Conservation (phyloP, 768 basidiomycete genomes). For the Daedaleopsis nitida region DNA sequence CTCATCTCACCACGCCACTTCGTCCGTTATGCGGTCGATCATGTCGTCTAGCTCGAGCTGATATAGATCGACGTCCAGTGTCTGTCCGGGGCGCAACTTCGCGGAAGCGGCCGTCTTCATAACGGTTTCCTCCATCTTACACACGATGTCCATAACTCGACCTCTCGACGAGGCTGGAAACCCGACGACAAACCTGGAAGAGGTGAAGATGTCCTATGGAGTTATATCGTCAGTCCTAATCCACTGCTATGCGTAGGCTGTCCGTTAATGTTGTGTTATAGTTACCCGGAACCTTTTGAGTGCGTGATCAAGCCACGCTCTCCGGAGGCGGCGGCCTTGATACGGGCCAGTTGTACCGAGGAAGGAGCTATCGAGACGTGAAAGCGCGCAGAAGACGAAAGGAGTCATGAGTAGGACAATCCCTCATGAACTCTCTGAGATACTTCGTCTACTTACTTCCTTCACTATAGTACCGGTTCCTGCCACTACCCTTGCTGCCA, state of each 20-base stretch:
- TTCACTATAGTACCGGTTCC: too few species aligned
- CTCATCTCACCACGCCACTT: too few species aligned
- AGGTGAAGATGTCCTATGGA: slow-evolving; percentile 2
- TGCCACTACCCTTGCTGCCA: not conserved
- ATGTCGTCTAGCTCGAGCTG: too few species aligned
- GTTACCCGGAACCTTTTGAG: slow-evolving; percentile 26
- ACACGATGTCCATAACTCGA: slow-evolving; percentile 2
- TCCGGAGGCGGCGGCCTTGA: slow-evolving; percentile 9
- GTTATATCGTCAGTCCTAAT: slow-evolving; percentile 11
- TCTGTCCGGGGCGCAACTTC: slow-evolving; percentile 22
- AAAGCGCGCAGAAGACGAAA: too few species aligned
- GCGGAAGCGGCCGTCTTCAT: slow-evolving; percentile 20
- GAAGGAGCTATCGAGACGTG: too few species aligned
- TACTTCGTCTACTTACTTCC: too few species aligned
- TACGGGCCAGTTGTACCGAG: slow-evolving; percentile 1
- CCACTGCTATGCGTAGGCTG: not conserved
- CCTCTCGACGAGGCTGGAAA: slow-evolving; percentile 3
- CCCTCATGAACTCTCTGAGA: too few species aligned
- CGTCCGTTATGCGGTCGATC: too few species aligned
- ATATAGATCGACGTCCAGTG: too few species aligned
- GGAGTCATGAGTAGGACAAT: too few species aligned
- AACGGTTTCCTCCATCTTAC: slow-evolving; percentile 13
- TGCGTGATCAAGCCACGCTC: slow-evolving; percentile 27
- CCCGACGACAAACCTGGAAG: not conserved
- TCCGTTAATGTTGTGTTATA: not conserved